phyloP scores from a whole-genome alignment of 176 grass and related monocot species.

The Zoysia japonica region DNA sequence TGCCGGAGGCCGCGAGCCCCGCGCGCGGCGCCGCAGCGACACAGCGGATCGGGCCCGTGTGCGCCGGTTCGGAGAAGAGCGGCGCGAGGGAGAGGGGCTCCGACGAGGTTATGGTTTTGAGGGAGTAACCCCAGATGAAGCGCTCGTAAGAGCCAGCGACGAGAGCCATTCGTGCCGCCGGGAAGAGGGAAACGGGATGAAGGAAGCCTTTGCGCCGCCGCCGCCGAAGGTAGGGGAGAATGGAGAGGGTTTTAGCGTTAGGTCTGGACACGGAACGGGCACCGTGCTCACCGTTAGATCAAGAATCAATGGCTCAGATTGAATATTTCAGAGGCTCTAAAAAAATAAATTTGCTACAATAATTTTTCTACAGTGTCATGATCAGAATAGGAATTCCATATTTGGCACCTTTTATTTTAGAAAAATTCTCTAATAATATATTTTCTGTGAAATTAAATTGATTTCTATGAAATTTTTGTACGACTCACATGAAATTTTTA shows the following conservation, averaged over 20 bases:
- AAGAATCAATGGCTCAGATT: too few relatives aligned
- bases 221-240: neutral
- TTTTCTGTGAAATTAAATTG: too few relatives aligned
- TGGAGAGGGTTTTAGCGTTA: neutral
- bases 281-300: too few relatives aligned
- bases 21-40: conserved; percentile 48
- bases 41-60: conserved; percentile 78
- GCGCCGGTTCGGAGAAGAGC: conserved; percentile 83
- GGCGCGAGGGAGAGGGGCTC: conserved; percentile 41
- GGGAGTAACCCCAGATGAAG: conserved; percentile 95
- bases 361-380: too few relatives aligned
- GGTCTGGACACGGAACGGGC: neutral
- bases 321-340: too few relatives aligned
- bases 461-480: too few relatives aligned
- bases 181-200: neutral
- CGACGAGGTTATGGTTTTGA: conserved; percentile 48
- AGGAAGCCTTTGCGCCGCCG: neutral
- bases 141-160: conserved; percentile 94
- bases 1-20: conserved; percentile 57
- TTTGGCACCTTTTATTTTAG: too few relatives aligned
- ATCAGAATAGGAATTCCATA: too few relatives aligned
- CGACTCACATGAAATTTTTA: too few relatives aligned
- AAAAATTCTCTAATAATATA: too few relatives aligned
- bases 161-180: conserved; percentile 56
- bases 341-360: too few relatives aligned